Percentiles rank a stretch among this genome's conserved stretches.
Evolutionary conservation across 257 asterid genomes (phyloP).

Genomic region (Gentiana dahurica): DNA sequence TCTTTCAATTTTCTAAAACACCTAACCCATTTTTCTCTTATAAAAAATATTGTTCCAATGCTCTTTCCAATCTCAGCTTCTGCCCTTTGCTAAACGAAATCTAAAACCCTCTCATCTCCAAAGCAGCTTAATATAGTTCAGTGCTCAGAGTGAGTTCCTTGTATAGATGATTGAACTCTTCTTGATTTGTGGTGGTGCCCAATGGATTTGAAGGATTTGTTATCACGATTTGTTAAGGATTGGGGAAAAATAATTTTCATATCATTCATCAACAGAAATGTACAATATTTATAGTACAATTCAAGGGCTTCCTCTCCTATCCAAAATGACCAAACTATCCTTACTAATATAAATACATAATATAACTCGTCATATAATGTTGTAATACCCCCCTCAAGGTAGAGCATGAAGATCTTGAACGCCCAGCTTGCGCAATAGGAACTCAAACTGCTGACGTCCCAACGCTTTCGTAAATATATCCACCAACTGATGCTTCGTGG

Average conservation of each 20-base stretch:
- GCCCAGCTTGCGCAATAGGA: too few species aligned
- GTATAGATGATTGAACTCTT: conserved; percentile 4
- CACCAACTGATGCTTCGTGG: too few species aligned
- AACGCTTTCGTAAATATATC: too few species aligned
- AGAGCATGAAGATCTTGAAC: too few species aligned
- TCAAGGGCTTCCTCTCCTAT: conserved; percentile 19
- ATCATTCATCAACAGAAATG: conserved; percentile 1
- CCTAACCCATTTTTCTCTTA: too few species aligned
- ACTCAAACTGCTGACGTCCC: too few species aligned
- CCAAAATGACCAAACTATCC: too few species aligned
- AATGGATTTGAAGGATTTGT: conserved; percentile 32
- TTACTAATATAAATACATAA: too few species aligned
- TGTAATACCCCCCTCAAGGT: too few species aligned
- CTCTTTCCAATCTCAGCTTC: conserved; percentile 53
- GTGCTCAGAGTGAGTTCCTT: not conserved
- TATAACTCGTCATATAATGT: too few species aligned
- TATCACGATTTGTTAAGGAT: conserved; percentile 17
- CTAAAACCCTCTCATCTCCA: conserved; percentile 57
- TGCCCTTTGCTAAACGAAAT: conserved; percentile 57
- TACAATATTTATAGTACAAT: conserved; percentile 7
- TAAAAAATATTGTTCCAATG: conserved; percentile 24
- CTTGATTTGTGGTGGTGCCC: conserved; percentile 16
- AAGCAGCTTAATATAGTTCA: not conserved
- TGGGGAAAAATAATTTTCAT: too few species aligned
- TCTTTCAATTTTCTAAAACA: too few species aligned